Evolutionary conservation across 1,284 basidiomycete genomes (phyloP), one percentile per base, ranked within the genome.

Genomic region (Papiliotrema fonsecae): DNA sequence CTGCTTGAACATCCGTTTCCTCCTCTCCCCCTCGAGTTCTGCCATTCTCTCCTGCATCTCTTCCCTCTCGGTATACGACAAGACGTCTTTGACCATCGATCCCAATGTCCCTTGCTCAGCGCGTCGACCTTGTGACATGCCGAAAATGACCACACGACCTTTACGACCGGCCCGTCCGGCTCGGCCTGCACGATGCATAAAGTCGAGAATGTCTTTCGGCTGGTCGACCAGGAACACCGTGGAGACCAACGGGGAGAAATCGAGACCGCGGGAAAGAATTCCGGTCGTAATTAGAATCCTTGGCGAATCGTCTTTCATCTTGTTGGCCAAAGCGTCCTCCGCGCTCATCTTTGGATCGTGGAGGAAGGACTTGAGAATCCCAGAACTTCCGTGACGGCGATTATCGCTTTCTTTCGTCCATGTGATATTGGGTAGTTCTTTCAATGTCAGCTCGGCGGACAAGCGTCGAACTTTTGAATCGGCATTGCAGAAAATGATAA

Each of bases 201-300:
- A 91, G 71, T 93, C 88, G 38, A 91, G 80, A 77, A 87, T 86
- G 67, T 88, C 91, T 56, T 86, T 76, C 22, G 88, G 87, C 61
- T 87, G 82, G 57, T 92, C 89, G 24, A 87, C 78, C 56, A 92
- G 84, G 69, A 92, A 85, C 4, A 91, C 85, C 56, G 89, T 82
- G 54, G 79, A 78, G 57, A 92, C 82, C 4, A 76, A 74, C 0
- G 88, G 82, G 14, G 82, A 77, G 63, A 94, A 94, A 68, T 94
- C 91, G 10, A 94, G 78, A 3, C 90, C 91, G 16, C 91, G 82
- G n/a, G 88, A 89, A 26, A 94, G 82, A 21, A 94, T 77, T 10
- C 89, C 92, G 0, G 90, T 94, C 22, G 90, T 92, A 49, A 93
- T 79, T 58, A 94, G 77, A 25, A 92, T 83, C 49, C 84, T 79